Percentiles rank a stretch among this genome's conserved stretches.
Evolutionary conservation across 192 early-diverging fungal species (phyloP).

Genomic region (Coemansia sp.): DNA sequence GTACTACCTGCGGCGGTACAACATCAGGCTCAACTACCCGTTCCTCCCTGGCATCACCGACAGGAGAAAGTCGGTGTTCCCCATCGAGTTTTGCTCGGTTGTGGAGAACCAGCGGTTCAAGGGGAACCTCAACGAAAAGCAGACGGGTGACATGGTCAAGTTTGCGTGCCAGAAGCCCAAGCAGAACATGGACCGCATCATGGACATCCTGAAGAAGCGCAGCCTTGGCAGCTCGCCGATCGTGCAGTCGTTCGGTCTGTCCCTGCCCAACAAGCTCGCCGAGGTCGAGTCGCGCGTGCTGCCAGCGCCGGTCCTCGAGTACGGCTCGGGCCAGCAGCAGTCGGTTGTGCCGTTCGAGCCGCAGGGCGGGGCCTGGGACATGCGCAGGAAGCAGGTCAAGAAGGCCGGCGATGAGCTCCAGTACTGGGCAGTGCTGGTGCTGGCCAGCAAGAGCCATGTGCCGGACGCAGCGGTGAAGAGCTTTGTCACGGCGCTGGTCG

Average conservation of each 20-base stretch:
- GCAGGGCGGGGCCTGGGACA: constrained; percentile 82
- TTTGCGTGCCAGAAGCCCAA: constrained; percentile 84
- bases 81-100: constrained; percentile 89
- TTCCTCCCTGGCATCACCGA: constrained; percentile 81
- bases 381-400: constrained; percentile 76
- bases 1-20: constrained; percentile 79
- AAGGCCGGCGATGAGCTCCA: constrained; percentile 65
- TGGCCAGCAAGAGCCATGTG: constrained; percentile 59
- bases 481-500: constrained; percentile 74
- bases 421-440: constrained; percentile 80
- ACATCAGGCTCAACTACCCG: constrained; percentile 67
- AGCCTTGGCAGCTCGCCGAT: constrained; percentile 68
- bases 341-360: constrained; percentile 51
- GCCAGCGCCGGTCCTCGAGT: constrained; percentile 74
- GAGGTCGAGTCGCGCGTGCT: constrained; percentile 76
- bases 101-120: constrained; percentile 78
- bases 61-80: constrained; percentile 65
- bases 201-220: constrained; percentile 62
- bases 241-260: constrained; percentile 74
- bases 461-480: constrained; percentile 58
- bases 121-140: constrained; percentile 77
- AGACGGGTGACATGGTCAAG: constrained; percentile 95
- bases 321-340: constrained; percentile 43
- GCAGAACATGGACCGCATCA: constrained; percentile 79
- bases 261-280: constrained; percentile 63